Evolutionary conservation across 441 rosid species (phyloP).

Genomic region (Mallotus japonicus): DNA sequence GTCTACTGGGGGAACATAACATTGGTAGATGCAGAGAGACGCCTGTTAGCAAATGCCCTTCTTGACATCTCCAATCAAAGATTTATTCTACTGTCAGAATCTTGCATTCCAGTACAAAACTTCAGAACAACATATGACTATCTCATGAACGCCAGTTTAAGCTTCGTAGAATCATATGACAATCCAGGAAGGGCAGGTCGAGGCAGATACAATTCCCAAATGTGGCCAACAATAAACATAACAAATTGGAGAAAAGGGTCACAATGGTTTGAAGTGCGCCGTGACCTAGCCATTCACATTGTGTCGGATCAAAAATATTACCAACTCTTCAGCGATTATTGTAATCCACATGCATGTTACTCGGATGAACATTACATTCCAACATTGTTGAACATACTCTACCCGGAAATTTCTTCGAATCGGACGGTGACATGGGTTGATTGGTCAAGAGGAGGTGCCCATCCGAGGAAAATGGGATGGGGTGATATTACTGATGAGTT

Average conservation of each 20-base stretch:
- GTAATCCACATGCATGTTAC: constrained; percentile 45
- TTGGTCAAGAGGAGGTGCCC: constrained; percentile 60
- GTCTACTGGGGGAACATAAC: constrained; percentile 25
- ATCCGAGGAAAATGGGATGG: constrained; percentile 49
- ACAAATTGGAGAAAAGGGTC: constrained; percentile 65
- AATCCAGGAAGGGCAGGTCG: constrained; percentile 42
- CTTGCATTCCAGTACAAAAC: constrained; percentile 28
- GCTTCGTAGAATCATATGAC: constrained; percentile 46
- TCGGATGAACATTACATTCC: constrained; percentile 65
- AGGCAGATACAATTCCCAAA: constrained; percentile 51
- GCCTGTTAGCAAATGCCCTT: constrained; percentile 30
- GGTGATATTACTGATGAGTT: constrained; percentile 47
- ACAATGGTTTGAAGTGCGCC: constrained; percentile 52
- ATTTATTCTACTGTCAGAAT: constrained; percentile 28
- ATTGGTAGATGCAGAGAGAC: constrained; percentile 29
- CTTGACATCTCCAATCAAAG: constrained; percentile 29
- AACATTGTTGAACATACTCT: constrained; percentile 38
- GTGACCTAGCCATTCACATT: constrained; percentile 39
- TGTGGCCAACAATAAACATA: constrained; percentile 51
- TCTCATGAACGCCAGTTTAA: constrained; percentile 41
- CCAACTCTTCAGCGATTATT: constrained; percentile 35
- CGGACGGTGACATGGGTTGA: constrained; percentile 60
- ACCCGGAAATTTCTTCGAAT: constrained; percentile 37
- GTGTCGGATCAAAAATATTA: constrained; percentile 39
- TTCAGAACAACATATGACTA: constrained; percentile 39